Percentiles rank a stretch among this genome's conserved stretches.
Conservation (phyloP, 345 rosid genomes). For the Sisymbrium irio region DNA sequence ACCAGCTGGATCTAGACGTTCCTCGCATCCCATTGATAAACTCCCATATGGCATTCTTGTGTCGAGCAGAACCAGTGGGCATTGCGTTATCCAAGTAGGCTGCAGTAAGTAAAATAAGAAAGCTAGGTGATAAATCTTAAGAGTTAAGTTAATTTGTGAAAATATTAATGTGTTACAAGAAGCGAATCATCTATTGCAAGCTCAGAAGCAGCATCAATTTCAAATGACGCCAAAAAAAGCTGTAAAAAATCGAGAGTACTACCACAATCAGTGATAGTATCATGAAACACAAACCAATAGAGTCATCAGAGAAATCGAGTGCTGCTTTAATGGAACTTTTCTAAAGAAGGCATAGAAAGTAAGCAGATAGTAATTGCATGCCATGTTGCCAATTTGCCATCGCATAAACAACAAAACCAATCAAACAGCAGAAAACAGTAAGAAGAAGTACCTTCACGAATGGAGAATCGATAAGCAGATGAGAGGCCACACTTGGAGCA, state of each 20-base stretch:
- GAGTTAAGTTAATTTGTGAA: background rate
- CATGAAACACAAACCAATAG: background rate
- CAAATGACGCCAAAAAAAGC: background rate
- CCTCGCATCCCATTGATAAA: conserved; percentile 84
- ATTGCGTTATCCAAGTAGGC: conserved; percentile 91
- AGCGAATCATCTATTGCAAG: background rate
- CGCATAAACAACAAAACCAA: conserved; percentile 5
- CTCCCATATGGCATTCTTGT: conserved; percentile 96
- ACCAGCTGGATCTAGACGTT: conserved; percentile 95
- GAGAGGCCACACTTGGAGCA: conserved; percentile 65
- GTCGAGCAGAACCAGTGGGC: conserved; percentile 91
- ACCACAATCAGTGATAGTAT: background rate
- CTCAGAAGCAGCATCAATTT: background rate
- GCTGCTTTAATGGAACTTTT: background rate
- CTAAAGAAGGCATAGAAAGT: background rate
- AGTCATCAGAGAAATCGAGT: background rate
- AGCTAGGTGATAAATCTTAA: background rate
- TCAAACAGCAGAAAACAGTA: conserved; percentile 16
- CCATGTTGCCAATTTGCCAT: background rate
- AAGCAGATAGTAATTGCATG: background rate
- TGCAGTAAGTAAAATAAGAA: conserved; percentile 35
- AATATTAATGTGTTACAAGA: background rate
- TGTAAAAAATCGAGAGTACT: too few relatives aligned
- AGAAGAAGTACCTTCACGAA: conserved; percentile 80
- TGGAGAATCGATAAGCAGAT: conserved; percentile 87